Evolutionary conservation across 768 basidiomycete species (phyloP), one percentile per base, ranked within the genome.

Genomic region (Russula sp.): DNA sequence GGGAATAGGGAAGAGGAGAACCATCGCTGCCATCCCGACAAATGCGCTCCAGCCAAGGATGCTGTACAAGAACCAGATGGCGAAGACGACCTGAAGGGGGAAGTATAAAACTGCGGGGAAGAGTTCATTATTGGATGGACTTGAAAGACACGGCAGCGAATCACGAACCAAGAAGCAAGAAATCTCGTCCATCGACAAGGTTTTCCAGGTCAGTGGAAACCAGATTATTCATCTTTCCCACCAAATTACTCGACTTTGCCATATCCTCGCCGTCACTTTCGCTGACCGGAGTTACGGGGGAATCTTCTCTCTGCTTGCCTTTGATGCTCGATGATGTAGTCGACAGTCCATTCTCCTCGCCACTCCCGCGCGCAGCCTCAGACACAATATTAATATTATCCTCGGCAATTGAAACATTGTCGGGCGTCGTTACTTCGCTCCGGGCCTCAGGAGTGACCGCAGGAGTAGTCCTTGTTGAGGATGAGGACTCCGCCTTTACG

Each of bases 201-300:
- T 68, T 70, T 51, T 63, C 67, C 50, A 82, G 67, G 71, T 92
- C 89, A 1, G 84, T 83, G 8, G 87, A 83, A 38, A 88, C 81
- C 7, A 90, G 73, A 58, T 89, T 91, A 70, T 87, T 91, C 69
- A 92, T 84, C 69, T 83, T 87, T 10, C 90, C 89, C 41, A 84
- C 80, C 20, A 88, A 72, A 68, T 86, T 84, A 9, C 73, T 74
- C 11, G 72, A 69, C 35, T 61, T 54, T 3, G 49, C 45, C 29
- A 25, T 10, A 38, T 55, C 52, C 42, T 52, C 51, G 18, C 42
- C 7, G 20, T 36, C 41, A 25, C 57, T 34, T 50, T 64, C 42
- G 52, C 54, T 14, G 5, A 29, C 54, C 25, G 45, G 50, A n/a
- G 64, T 39, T 13, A 52, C 35, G 9, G 18, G 16, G 32, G 42